Evolutionary conservation across 768 basidiomycete genomes (phyloP), one percentile per base, ranked within the genome.

Genomic region (Daedaleopsis sinensis): DNA sequence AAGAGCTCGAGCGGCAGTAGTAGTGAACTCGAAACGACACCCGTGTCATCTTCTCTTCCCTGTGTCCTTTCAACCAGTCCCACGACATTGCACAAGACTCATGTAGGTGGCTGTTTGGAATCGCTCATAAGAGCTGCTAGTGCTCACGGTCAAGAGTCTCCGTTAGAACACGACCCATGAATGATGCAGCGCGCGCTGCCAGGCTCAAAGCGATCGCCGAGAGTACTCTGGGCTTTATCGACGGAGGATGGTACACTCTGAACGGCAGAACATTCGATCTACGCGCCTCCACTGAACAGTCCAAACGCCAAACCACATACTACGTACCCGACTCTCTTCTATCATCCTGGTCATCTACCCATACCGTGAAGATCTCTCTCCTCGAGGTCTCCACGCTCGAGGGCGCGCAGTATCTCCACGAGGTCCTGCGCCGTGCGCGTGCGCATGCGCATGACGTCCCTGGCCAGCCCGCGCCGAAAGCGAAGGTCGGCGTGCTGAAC

Each of bases 341-440:
- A 0, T 79, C 82, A 5, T 64, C 73, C 36, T 89, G 88, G 88
- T 44, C 69, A 16, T 58, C 62, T 42, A 55, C 19, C 68, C 2
- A 44, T 55, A 2, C 65, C 68, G 23, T 51, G 62, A 74, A 5
- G 71, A 81, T 86, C 21, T 81, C 82, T 11, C 71, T 89, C 44
- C 72, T 84, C 10, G 84, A 90, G 68, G 80, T 85, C 8, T 86
- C 88, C 12, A 89, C 89, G 0, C 78, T 90, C 23, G 81, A 83
- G 27, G 88, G 84, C n/a, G 83, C 85, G 15, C 80, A 82, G n/a
- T 67, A 75, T 57, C 76, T 68, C 73, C 44, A 60, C 56, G 38
- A 67, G 37, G 55, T 66, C 11, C 62, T 73, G 60, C 54, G 48
- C 24, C 11, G 15, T 24, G 8, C n/a, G n/a, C n/a, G n/a, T n/a